These are phyloP conservation scores for Cymodocea nodosa DNA, from an alignment of 116 monocot species.

Conservation along the genomic window DNA sequence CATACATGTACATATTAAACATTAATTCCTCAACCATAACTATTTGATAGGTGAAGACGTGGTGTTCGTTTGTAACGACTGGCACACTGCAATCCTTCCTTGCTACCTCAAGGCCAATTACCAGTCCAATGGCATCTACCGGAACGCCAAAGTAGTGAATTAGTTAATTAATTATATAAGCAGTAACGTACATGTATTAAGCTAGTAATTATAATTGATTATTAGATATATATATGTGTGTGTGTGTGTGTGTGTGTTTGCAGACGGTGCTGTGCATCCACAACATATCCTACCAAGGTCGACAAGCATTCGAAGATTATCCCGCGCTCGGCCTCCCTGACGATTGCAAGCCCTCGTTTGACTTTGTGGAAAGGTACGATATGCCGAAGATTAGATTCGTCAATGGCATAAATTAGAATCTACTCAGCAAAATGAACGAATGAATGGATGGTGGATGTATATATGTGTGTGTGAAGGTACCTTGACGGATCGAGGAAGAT, in stretches of 20 bases:
- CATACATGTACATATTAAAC: too few relatives aligned
- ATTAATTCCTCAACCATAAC: too few relatives aligned
- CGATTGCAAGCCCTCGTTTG: constrained; percentile 51
- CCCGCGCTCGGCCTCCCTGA: constrained; percentile 55
- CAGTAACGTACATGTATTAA: too few relatives aligned
- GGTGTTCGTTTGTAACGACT: constrained; percentile 82
- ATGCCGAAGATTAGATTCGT: too few relatives aligned
- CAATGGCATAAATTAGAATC: too few relatives aligned
- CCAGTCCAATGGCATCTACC: constrained; percentile 61
- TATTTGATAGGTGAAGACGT: constrained; percentile 94
- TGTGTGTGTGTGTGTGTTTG: too few relatives aligned
- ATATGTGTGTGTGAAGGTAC: constrained; percentile 33
- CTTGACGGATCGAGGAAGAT: constrained; percentile 68
- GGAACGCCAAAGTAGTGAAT: constrained; percentile 63
- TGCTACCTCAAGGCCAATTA: constrained; percentile 78
- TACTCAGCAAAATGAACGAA: too few relatives aligned
- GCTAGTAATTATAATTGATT: too few relatives aligned
- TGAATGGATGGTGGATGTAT: too few relatives aligned
- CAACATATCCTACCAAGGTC: constrained; percentile 84
- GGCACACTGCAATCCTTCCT: constrained; percentile 72
- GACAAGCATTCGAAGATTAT: constrained; percentile 57
- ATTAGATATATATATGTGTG: too few relatives aligned
- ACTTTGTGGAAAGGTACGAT: constrained; percentile 87
- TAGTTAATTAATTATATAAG: too few relatives aligned
- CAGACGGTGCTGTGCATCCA: constrained; percentile 87